A percentile compares a stretch with the other conserved stretches of the same genome.
phyloP scores from a whole-genome alignment of 1,284 basidiomycete genomes.

The Trichosporon coremiiforme region DNA sequence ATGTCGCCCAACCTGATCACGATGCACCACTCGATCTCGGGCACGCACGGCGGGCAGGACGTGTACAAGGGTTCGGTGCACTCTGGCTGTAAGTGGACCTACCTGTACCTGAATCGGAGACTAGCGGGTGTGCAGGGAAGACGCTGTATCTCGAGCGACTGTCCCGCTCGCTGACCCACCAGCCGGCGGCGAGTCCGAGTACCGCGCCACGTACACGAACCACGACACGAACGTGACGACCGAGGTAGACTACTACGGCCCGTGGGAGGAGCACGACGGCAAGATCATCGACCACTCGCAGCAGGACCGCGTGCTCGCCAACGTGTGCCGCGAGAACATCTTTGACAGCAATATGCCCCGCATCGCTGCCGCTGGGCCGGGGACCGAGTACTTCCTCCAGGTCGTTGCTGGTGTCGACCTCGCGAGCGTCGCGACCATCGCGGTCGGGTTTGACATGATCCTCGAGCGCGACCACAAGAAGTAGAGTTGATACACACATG shows the following conservation, averaged over 20 bases:
- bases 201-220: conserved; percentile 3
- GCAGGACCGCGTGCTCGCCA: conserved; percentile 3
- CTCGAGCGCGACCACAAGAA: neutral
- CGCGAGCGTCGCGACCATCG: neutral
- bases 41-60: conserved; percentile 15
- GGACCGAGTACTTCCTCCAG: conserved; percentile 2
- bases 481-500: neutral
- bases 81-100: neutral
- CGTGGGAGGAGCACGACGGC: conserved; percentile 14
- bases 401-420: conserved; percentile 10
- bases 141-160: no score
- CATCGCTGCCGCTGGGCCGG: neutral
- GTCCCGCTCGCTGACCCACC: neutral
- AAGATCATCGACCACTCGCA: conserved; percentile 14
- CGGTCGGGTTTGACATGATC: conserved; percentile 10
- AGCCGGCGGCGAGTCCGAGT: conserved; percentile 9
- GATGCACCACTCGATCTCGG: conserved; percentile 15
- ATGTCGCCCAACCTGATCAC: conserved; percentile 6
- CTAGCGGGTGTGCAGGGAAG: no score
- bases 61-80: conserved; percentile 10
- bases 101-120: no score
- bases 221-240: neutral
- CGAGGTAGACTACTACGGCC: conserved; percentile 12
- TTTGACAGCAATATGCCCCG: neutral
- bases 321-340: neutral